Evolutionary conservation across 768 basidiomycete species (phyloP).

Genomic region (Pluteus cervinus): DNA sequence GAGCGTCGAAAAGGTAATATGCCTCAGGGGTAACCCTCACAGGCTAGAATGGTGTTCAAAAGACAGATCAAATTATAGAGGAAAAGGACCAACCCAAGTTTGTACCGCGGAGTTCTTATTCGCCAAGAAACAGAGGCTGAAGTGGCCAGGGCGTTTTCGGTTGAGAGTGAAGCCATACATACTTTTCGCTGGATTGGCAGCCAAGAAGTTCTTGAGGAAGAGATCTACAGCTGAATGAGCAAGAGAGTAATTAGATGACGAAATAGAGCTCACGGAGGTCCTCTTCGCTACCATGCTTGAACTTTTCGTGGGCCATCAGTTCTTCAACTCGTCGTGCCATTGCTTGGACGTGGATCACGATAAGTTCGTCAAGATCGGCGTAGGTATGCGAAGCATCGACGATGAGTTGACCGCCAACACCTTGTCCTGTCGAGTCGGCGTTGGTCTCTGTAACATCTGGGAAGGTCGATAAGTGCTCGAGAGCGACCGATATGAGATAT

Average conservation of each 20-base stretch:
- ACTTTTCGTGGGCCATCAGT: slow-evolving; percentile 92
- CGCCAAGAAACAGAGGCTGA: slow-evolving; percentile 88
- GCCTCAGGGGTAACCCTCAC: slow-evolving; percentile 84
- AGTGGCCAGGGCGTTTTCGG: slow-evolving; percentile 85
- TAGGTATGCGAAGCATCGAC: slow-evolving; percentile 79
- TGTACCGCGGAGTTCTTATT: slow-evolving; percentile 88
- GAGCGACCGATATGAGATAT: slow-evolving; percentile 1
- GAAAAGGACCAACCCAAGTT: slow-evolving; percentile 67
- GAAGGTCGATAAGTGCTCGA: slow-evolving; percentile 2
- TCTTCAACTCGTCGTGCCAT: slow-evolving; percentile 93
- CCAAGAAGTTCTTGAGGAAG: slow-evolving; percentile 83
- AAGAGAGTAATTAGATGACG: slow-evolving; percentile 4
- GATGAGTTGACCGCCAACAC: slow-evolving; percentile 54
- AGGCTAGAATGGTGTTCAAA: slow-evolving; percentile 40
- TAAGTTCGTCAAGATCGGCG: slow-evolving; percentile 92
- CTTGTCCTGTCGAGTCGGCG: slow-evolving; percentile 65
- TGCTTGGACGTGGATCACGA: slow-evolving; percentile 94
- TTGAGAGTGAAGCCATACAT: slow-evolving; percentile 96
- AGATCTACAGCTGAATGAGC: slow-evolving; percentile 46
- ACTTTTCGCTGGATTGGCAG: slow-evolving; percentile 90
- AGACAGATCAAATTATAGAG: slow-evolving; percentile 3
- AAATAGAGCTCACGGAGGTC: slow-evolving; percentile 72
- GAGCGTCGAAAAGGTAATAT: slow-evolving; percentile 86
- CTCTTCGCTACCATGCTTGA: slow-evolving; percentile 81
- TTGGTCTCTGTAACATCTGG: slow-evolving; percentile 81